Conservation (phyloP, 768 basidiomycete species). For the Cubamyces sp. region DNA sequence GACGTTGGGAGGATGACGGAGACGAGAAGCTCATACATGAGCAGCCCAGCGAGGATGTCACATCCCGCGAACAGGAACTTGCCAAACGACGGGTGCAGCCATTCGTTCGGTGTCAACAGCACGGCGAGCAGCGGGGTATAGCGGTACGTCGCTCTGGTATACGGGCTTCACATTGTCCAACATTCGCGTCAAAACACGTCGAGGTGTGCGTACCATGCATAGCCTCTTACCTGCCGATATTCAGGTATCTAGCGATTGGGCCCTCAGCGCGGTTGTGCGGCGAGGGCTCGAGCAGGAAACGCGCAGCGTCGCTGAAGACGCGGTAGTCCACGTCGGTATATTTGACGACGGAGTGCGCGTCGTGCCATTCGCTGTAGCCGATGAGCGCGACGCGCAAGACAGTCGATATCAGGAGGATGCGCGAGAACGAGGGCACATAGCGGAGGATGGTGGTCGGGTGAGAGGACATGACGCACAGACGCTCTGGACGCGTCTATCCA, state of each 20-base stretch:
- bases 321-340: slow-evolving; percentile 99
- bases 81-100: slow-evolving; percentile 85
- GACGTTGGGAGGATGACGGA: slow-evolving; percentile 48
- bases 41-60: slow-evolving; percentile 77
- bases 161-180: slow-evolving; percentile 62
- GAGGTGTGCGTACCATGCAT: neutral
- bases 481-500: neutral
- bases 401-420: slow-evolving; percentile 56
- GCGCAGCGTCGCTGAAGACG: slow-evolving; percentile 92
- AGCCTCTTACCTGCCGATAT: slow-evolving; percentile 75
- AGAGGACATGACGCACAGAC: slow-evolving; percentile 19
- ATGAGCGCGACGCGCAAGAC: slow-evolving; percentile 73
- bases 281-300: slow-evolving; percentile 53
- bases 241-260: slow-evolving; percentile 47
- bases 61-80: slow-evolving; percentile 86
- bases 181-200: neutral
- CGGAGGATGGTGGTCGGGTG: slow-evolving; percentile 15
- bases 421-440: slow-evolving; percentile 46
- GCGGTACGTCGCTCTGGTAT: slow-evolving; percentile 89
- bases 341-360: slow-evolving; percentile 79
- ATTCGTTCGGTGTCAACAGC: slow-evolving; percentile 77
- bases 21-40: slow-evolving; percentile 68
- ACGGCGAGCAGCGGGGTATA: slow-evolving; percentile 94
- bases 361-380: slow-evolving; percentile 89
- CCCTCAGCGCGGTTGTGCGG: slow-evolving; percentile 64